A percentile compares a stretch with the other conserved stretches of the same genome.
Conservation (phyloP, 1,284 basidiomycete species). For the Coriolopsis trogii region DNA sequence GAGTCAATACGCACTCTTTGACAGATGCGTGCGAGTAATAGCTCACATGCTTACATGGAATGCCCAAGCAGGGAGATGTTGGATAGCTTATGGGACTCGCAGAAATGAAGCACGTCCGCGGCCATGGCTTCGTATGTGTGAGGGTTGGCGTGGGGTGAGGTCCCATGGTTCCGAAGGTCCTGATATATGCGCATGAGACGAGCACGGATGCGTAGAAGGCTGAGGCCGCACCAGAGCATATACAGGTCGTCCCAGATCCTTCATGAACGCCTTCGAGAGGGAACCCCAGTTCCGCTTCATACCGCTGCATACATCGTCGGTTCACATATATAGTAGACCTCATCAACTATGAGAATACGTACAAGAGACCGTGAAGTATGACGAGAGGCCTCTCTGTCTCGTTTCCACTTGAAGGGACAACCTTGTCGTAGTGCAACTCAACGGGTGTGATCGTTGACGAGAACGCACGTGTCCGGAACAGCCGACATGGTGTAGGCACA, state of each 20-base stretch:
- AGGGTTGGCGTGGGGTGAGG: conserved; percentile 70
- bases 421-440: conserved; percentile 45
- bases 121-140: conserved; percentile 81
- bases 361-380: conserved; percentile 74
- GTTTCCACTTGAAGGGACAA: conserved; percentile 43
- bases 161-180: conserved; percentile 87
- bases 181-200: conserved; percentile 30
- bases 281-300: conserved; percentile 83
- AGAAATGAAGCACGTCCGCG: conserved; percentile 67
- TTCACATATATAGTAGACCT: too few relatives aligned
- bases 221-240: conserved; percentile 77
- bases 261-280: conserved; percentile 65
- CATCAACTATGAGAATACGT: conserved; percentile 32
- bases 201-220: conserved; percentile 42
- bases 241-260: conserved; percentile 61
- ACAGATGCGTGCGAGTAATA: background rate
- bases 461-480: background rate
- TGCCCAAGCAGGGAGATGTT: conserved; percentile 81
- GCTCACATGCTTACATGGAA: conserved; percentile 65
- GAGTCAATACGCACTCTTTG: too few relatives aligned
- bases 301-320: conserved; percentile 63
- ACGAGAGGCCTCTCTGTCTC: conserved; percentile 51
- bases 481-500: too few relatives aligned
- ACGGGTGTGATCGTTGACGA: conserved; percentile 32
- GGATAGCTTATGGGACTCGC: conserved; percentile 49